Evolutionary conservation across 108 stramenopile species (phyloP), one percentile per base, ranked within the genome.

Genomic region (Aurantiochytrium sp.): DNA sequence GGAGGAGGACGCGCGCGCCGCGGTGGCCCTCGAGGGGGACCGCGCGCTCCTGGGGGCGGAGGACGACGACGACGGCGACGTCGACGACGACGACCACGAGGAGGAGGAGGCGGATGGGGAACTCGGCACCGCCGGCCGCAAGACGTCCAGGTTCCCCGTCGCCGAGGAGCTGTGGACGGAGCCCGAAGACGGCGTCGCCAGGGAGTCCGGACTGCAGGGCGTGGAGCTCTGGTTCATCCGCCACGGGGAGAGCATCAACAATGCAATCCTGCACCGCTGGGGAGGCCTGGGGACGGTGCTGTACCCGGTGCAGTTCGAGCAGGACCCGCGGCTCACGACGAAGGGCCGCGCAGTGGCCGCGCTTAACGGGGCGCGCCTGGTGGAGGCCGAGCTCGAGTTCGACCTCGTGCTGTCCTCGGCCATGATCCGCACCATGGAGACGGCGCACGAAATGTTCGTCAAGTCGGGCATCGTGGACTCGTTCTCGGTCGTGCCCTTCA

Each of bases 151-250:
- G 50, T 52, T 52, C 17, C 50, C 50, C 17, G 50, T 15, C 15
- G 50, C 50, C 8, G 50, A 52, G 17, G 17, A 15, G 8, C 50
- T 52, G 3, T 52, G 50, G 50, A 15, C 50, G 15, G 50, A 52
- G 50, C 50, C 50, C 15, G 50, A 52, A 27, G 59, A 65, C 10
- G 59, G 59, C 2, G 59, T 65, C 19, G 59, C 59, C 10, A 8
- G 19, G 15, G 34, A 65, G 34, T 10, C 27, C 8, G 59, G 59
- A 34, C 59, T 65, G 8, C 32, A 65, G 19, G 59, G 59, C 34
- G 45, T 81, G 17, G 73, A 81, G 45, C 73, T 81, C 73, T 81
- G 73, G 73, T 81, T 81, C 30, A 30, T 81, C 27, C 39, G 73
- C 6, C 73, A 81, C 30, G 73, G 73, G 12, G 73, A 81, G 24